Evolutionary conservation across 306 rosid species (phyloP).

Genomic region (Acacia acuminata): DNA sequence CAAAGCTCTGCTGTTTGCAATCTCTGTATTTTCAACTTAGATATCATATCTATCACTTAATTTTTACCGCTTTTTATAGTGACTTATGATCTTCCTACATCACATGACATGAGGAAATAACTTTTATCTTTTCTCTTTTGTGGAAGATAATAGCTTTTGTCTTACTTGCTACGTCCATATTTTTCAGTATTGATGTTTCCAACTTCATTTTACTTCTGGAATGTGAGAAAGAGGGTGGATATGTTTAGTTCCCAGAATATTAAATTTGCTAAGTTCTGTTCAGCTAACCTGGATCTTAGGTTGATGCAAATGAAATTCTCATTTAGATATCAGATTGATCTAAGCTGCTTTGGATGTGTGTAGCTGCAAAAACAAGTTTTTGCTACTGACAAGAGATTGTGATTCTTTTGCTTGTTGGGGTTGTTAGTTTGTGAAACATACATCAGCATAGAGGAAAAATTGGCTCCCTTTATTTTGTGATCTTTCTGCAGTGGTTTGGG

Average conservation of each 20-base stretch:
- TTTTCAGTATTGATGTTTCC: neutral
- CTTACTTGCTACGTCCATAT: neutral
- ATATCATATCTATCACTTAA: neutral
- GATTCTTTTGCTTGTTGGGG: neutral
- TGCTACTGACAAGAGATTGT: neutral
- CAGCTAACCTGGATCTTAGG: neutral
- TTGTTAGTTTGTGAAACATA: constrained; percentile 5
- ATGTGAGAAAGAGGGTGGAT: neutral
- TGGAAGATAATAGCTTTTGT: neutral
- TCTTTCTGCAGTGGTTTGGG: constrained; percentile 17
- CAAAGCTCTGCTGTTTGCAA: neutral
- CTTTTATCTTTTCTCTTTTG: neutral
- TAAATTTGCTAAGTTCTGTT: neutral
- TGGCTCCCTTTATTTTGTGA: neutral
- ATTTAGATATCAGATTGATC: neutral
- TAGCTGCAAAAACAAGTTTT: neutral
- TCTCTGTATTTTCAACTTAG: neutral
- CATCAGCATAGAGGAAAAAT: neutral
- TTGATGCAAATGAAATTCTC: neutral
- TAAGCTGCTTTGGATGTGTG: neutral
- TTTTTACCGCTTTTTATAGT: neutral
- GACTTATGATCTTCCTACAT: neutral
- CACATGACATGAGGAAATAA: neutral
- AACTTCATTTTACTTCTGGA: neutral
- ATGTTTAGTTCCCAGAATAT: neutral